phyloP scores from a whole-genome alignment of 1,284 basidiomycete species.

The Tylopilus orsonianus region DNA sequence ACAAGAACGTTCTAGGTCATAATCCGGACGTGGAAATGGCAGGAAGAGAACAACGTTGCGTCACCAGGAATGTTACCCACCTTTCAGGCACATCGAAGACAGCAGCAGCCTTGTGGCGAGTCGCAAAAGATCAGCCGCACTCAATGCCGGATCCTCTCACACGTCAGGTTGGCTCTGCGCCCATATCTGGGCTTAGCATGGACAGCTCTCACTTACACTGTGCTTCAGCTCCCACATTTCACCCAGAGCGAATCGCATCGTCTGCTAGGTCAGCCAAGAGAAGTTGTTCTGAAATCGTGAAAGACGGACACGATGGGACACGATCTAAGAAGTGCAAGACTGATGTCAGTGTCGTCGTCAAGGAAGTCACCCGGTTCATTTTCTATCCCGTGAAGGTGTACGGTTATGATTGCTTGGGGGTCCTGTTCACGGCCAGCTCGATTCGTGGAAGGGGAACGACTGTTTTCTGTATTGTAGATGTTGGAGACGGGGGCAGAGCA shows the following conservation, averaged over 20 bases:
- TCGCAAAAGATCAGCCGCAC: no score
- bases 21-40: slow-evolving; percentile 6
- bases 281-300: neutral
- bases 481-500: neutral
- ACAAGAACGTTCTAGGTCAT: slow-evolving; percentile 8
- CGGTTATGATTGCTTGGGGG: neutral
- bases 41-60: neutral
- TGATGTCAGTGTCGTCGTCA: neutral
- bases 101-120: no score
- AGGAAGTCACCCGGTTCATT: neutral
- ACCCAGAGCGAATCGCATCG: neutral
- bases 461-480: slow-evolving; percentile 5
- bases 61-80: neutral
- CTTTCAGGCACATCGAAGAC: neutral
- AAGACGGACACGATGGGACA: neutral
- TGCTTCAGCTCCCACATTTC: neutral
- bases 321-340: neutral
- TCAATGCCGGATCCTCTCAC: no score
- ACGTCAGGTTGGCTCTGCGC: no score
- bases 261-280: slow-evolving; percentile 6
- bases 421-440: slow-evolving; percentile 9
- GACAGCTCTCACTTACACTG: neutral
- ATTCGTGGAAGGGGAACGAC: slow-evolving; percentile 12
- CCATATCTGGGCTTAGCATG: no score
- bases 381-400: slow-evolving; percentile 1